phyloP scores from a whole-genome alignment of 1,284 basidiomycete genomes.

The Trametes polyzona region DNA sequence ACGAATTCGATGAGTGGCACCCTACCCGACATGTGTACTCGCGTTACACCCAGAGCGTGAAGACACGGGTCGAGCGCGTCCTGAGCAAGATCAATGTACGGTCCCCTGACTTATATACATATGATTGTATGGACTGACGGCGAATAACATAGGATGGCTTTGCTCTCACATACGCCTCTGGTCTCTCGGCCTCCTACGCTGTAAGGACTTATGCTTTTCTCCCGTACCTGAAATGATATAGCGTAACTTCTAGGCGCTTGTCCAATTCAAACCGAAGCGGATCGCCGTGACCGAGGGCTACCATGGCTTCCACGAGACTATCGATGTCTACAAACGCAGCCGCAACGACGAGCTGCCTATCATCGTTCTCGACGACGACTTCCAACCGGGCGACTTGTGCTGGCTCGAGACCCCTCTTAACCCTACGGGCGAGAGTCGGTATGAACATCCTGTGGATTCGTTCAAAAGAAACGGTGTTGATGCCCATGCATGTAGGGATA shows the following conservation, averaged over 20 bases:
- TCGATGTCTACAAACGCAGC: conserved; percentile 68
- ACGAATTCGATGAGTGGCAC: conserved; percentile 47
- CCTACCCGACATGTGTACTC: conserved; percentile 69
- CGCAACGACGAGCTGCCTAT: conserved; percentile 54
- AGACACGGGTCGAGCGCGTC: conserved; percentile 67
- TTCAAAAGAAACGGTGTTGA: background rate
- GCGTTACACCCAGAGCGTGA: conserved; percentile 67
- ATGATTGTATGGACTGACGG: background rate
- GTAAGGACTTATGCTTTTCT: conserved; percentile 42
- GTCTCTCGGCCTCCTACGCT: conserved; percentile 72
- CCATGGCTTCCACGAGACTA: conserved; percentile 73
- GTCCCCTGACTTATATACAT: too few relatives aligned
- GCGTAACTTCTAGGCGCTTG: conserved; percentile 56
- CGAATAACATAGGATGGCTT: conserved; percentile 61
- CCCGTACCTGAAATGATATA: conserved; percentile 45
- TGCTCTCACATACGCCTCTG: conserved; percentile 77
- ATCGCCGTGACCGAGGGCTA: conserved; percentile 85
- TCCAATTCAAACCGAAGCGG: conserved; percentile 75
- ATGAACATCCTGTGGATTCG: background rate
- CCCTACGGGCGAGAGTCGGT: conserved; percentile 85
- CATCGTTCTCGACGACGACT: conserved; percentile 80
- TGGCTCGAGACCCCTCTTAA: conserved; percentile 94
- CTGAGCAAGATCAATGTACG: conserved; percentile 69
- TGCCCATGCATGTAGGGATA: conserved; percentile 64
- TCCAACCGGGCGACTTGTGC: conserved; percentile 72